phyloP scores from a whole-genome alignment of 2,329 filamentous ascomycete genomes.

The Cladosporium austrohemisphaericum region DNA sequence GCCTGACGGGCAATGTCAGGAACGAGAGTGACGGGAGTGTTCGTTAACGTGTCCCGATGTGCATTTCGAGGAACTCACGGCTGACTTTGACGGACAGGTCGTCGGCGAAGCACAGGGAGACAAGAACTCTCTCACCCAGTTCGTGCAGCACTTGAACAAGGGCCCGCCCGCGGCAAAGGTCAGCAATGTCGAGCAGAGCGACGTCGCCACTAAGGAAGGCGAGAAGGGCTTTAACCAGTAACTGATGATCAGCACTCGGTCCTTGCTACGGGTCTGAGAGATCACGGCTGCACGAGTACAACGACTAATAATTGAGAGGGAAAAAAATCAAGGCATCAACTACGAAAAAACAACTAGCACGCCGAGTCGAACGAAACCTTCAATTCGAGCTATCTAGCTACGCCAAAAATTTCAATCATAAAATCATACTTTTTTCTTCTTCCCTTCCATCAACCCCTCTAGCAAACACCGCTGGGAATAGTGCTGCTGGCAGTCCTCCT shows the following conservation, averaged over 20 bases:
- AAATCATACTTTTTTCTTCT: too few species aligned
- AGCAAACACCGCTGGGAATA: slow-evolving; percentile 13
- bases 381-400: too few species aligned
- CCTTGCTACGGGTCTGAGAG: too few species aligned
- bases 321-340: too few species aligned
- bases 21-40: slow-evolving; percentile 44
- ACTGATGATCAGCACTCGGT: too few species aligned
- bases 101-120: slow-evolving; percentile 83
- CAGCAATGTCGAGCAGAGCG: slow-evolving; percentile 66
- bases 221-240: slow-evolving; percentile 59
- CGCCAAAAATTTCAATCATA: too few species aligned
- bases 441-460: slow-evolving; percentile 7
- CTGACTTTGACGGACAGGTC: slow-evolving; percentile 58
- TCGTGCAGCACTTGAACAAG: slow-evolving; percentile 70
- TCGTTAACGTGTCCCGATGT: too few species aligned
- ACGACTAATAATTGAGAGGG: too few species aligned
- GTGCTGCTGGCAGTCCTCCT: slow-evolving; percentile 11
- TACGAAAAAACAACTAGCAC: too few species aligned
- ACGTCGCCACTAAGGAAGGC: slow-evolving; percentile 61
- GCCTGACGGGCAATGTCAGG: slow-evolving; percentile 45
- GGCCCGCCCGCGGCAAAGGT: slow-evolving; percentile 73
- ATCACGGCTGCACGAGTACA: too few species aligned
- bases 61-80: too few species aligned
- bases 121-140: slow-evolving; percentile 59
- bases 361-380: too few species aligned